Percentiles rank a stretch among this genome's conserved stretches.
These are phyloP conservation scores for Ambispora gerdemannii DNA, from an alignment of 192 early-diverging fungal genomes.

Conservation along the genomic window DNA sequence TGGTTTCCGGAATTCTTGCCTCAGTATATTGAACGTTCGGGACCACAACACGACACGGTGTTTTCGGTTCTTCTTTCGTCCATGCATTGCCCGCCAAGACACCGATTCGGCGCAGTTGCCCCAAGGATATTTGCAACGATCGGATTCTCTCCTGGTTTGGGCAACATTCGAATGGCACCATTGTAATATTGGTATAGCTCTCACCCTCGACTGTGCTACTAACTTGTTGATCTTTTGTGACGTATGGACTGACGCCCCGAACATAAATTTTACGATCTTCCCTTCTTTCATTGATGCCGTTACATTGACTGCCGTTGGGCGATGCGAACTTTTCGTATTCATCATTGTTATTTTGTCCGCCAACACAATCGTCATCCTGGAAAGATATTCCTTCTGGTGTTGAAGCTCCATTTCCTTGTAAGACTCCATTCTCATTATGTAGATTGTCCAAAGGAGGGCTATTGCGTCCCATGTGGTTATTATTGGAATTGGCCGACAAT, in stretches of 20 bases:
- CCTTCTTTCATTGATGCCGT: slow-evolving; percentile 11
- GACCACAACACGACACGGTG: neutral
- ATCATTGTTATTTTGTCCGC: slow-evolving; percentile 11
- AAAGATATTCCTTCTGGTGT: slow-evolving; percentile 16
- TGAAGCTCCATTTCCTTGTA: slow-evolving; percentile 25
- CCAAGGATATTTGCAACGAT: neutral
- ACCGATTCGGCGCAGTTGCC: neutral
- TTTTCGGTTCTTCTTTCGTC: neutral
- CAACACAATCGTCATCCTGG: slow-evolving; percentile 10
- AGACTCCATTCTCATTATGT: slow-evolving; percentile 26
- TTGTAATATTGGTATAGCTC: neutral
- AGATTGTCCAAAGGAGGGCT: slow-evolving; percentile 24
- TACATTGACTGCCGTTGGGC: slow-evolving; percentile 24
- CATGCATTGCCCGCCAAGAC: neutral
- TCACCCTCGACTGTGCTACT: slow-evolving; percentile 13
- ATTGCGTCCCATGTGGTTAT: slow-evolving; percentile 18
- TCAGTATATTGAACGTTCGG: neutral
- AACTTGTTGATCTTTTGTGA: neutral
- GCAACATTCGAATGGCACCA: neutral
- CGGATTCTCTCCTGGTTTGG: neutral
- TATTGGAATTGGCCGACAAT: slow-evolving; percentile 22
- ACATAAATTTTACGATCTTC: slow-evolving; percentile 24
- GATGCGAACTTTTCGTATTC: neutral
- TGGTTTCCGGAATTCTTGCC: neutral
- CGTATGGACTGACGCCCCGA: slow-evolving; percentile 1